Evolutionary conservation across 306 rosid genomes (phyloP).

Genomic region (Mucuna pruriens): DNA sequence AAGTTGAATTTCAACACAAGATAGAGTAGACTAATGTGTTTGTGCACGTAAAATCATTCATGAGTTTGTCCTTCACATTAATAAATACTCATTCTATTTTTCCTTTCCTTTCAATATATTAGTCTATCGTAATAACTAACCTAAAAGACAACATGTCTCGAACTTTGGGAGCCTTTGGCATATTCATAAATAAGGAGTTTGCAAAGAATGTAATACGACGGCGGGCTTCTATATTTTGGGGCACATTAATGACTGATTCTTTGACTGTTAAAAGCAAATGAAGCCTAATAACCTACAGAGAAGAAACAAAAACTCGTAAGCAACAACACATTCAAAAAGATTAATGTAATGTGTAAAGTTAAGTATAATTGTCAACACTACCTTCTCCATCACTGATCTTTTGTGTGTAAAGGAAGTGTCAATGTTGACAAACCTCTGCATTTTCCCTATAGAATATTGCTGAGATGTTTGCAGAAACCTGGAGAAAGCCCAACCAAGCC

Average conservation of each 20-base stretch:
- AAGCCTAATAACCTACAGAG: conserved; percentile 79
- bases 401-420: conserved; percentile 31
- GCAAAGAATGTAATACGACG: conserved; percentile 99
- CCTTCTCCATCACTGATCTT: conserved; percentile 80
- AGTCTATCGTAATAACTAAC: conserved; percentile 51
- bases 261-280: conserved; percentile 90
- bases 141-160: conserved; percentile 93
- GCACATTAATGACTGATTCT: conserved; percentile 97
- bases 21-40: not conserved
- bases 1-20: conserved; percentile 1
- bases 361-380: conserved; percentile 37
- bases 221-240: conserved; percentile 96
- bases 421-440: conserved; percentile 76
- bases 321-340: conserved; percentile 33
- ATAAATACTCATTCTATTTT: conserved; percentile 5
- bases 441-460: conserved; percentile 35
- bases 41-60: not conserved
- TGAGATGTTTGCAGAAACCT: conserved; percentile 57
- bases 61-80: not conserved
- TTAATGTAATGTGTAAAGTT: not conserved
- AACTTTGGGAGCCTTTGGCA: conserved; percentile 94
- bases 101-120: not conserved
- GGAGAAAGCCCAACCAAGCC: conserved; percentile 41
- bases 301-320: conserved; percentile 43
- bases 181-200: conserved; percentile 92